These are phyloP conservation scores for Penicillium verhagenii DNA, from an alignment of 495 filamentous ascomycete species.

Conservation along the genomic window DNA sequence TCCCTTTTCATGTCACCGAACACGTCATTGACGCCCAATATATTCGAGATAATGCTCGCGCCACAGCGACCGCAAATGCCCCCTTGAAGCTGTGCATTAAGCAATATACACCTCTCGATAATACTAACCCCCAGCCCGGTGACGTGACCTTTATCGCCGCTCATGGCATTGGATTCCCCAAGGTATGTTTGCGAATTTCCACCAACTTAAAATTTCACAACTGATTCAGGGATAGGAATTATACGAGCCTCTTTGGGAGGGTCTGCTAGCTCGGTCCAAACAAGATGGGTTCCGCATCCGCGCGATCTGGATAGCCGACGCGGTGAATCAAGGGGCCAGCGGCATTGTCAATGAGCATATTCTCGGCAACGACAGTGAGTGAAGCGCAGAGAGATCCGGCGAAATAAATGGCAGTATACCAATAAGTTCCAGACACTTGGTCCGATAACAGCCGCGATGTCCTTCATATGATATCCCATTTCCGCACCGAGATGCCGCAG, in stretches of 20 bases:
- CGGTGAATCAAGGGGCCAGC: conserved; percentile 59
- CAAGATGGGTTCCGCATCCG: conserved; percentile 54
- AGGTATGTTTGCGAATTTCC: conserved; percentile 39
- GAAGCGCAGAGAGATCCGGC: neutral
- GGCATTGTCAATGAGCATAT: conserved; percentile 1
- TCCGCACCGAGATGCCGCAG: conserved; percentile 68
- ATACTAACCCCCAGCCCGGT: conserved; percentile 51
- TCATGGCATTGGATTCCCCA: conserved; percentile 74
- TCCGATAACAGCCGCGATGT: conserved; percentile 74
- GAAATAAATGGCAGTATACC: neutral
- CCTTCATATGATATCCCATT: conserved; percentile 70
- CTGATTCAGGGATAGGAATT: no score
- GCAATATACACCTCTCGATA: conserved; percentile 65
- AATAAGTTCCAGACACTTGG: conserved; percentile 48
- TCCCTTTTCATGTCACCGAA: conserved; percentile 41
- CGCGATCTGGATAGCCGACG: conserved; percentile 74
- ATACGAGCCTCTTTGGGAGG: conserved; percentile 77
- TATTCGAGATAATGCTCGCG: conserved; percentile 59
- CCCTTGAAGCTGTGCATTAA: conserved; percentile 63
- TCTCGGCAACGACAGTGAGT: conserved; percentile 5
- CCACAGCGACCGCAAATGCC: conserved; percentile 54
- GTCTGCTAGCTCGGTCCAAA: conserved; percentile 47
- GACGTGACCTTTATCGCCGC: conserved; percentile 72
- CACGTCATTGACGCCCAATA: conserved; percentile 57
- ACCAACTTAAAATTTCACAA: no score